Evolutionary conservation across 192 early-diverging fungal genomes (phyloP), one percentile per base, ranked within the genome.

Genomic region (Coemansia sp.): DNA sequence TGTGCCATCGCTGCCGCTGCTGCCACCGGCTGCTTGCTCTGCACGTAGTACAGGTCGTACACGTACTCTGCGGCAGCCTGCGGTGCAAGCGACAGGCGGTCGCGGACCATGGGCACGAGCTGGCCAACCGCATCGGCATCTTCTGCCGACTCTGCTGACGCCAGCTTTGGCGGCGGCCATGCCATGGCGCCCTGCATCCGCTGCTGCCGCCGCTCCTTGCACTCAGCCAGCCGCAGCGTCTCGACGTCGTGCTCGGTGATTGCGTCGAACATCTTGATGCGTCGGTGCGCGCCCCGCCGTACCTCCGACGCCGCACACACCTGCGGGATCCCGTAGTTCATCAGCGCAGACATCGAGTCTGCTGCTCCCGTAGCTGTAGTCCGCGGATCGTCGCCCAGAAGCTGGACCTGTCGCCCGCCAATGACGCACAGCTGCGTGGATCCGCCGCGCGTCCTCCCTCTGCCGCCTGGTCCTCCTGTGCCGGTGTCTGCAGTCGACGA

Each of bases 21-120:
- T 66, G 25, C 43, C 53, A 7, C n/a, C 37, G 45, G 41, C 16
- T 8, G n/a, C 12, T 84, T 37, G 25, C 37, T 71, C 73, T 87
- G 87, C 16, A 84, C 68, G 25, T 89, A 91, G 68, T 90, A 92
- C 56, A 92, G 85, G 67, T 92, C 91, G 61, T 92, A 92, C 2
- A 92, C 88, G 68, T 89, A 92, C 64, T 88, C 91, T 8, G 89
- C 32, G 4, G 32, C 32, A 57, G 0, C 8, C 39, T 1, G n/a
- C 14, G 68, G 45, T 13, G 20, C 60, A 8, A 84, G 72, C 13
- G 86, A 77, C 46, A 92, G 63, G 50, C 88, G 88, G 54, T 88
- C 86, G 19, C 85, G 83, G 5, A 92, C 86, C 85, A 92, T 87
- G 7, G 91, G 89, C 25, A 90, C 74, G 60, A 92, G 84, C 22